Conservation (phyloP, 78 protist species). For the Cyanophora paradoxa region DNA sequence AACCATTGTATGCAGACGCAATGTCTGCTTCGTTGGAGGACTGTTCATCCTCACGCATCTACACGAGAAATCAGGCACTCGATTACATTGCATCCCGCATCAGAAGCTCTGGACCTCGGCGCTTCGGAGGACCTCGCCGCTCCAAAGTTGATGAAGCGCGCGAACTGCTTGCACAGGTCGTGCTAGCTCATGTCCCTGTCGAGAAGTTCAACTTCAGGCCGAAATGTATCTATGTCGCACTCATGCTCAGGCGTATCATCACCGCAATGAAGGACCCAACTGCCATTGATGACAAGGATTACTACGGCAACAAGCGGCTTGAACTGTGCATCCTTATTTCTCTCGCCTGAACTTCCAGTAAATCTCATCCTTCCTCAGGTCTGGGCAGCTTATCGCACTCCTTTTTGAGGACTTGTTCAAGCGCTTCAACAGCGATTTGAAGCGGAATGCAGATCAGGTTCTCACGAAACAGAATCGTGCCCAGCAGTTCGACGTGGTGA, state of each 20-base stretch:
- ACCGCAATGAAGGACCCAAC: constrained; percentile 56
- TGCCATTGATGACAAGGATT: constrained; percentile 83
- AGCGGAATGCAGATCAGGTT: constrained; percentile 48
- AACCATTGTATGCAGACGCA: constrained; percentile 28
- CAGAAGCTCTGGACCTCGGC: not conserved
- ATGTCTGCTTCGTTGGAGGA: constrained; percentile 79
- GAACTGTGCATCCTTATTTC: constrained; percentile 68
- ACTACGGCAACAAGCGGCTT: constrained; percentile 95
- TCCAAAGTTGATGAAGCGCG: constrained; percentile 66
- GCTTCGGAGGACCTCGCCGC: no score
- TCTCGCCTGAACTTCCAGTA: no score
- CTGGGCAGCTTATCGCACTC: constrained; percentile 21
- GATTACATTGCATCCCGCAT: constrained; percentile 54
- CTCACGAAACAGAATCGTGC: constrained; percentile 3
- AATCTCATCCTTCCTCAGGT: no score
- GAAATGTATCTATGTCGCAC: constrained; percentile 68
- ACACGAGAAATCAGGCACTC: constrained; percentile 72
- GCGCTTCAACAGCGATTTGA: constrained; percentile 65
- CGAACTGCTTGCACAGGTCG: constrained; percentile 75
- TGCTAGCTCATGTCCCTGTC: constrained; percentile 86
- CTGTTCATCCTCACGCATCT: constrained; percentile 25
- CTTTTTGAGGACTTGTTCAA: constrained; percentile 95
- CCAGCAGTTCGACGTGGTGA: constrained; percentile 51
- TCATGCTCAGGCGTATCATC: constrained; percentile 81
- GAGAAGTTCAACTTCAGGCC: constrained; percentile 56